These are phyloP conservation scores for Phytopythium kandeliae DNA, from an alignment of 352 stramenopile species.

Conservation along the genomic window DNA sequence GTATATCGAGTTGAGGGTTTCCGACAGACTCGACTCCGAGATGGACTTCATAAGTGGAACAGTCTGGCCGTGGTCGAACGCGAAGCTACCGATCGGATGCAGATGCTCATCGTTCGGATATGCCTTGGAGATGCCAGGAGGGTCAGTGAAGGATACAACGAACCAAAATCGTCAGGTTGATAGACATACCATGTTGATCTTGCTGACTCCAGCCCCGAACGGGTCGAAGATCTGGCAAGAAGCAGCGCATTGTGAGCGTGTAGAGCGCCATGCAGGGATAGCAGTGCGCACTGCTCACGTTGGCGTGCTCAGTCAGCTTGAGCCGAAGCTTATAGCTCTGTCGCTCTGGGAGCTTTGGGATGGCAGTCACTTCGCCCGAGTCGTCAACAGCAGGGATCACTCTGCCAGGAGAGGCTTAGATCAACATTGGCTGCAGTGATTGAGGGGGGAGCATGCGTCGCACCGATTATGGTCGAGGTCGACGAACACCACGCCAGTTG, in stretches of 20 bases:
- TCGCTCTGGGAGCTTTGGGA: slow-evolving; percentile 74
- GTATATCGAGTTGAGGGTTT: slow-evolving; percentile 53
- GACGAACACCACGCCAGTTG: slow-evolving; percentile 89
- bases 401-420: slow-evolving; percentile 13
- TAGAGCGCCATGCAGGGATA: too few relatives aligned
- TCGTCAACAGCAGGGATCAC: slow-evolving; percentile 75
- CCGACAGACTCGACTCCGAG: slow-evolving; percentile 43
- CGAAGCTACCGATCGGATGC: slow-evolving; percentile 72
- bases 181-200: slow-evolving; percentile 47
- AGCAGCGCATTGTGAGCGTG: background rate
- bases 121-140: slow-evolving; percentile 22
- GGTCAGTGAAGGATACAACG: background rate
- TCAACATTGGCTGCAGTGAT: background rate
- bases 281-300: slow-evolving; percentile 18
- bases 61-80: slow-evolving; percentile 60
- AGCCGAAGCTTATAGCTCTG: slow-evolving; percentile 52
- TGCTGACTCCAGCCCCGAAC: slow-evolving; percentile 63
- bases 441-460: too few relatives aligned
- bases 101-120: slow-evolving; percentile 80
- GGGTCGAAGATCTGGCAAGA: slow-evolving; percentile 67
- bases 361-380: slow-evolving; percentile 36
- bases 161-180: background rate
- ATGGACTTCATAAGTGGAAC: slow-evolving; percentile 55
- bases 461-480: slow-evolving; percentile 92
- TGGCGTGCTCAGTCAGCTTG: slow-evolving; percentile 59